phyloP scores from a whole-genome alignment of 2,329 filamentous ascomycete species.

The Aspergillus fumigatus region DNA sequence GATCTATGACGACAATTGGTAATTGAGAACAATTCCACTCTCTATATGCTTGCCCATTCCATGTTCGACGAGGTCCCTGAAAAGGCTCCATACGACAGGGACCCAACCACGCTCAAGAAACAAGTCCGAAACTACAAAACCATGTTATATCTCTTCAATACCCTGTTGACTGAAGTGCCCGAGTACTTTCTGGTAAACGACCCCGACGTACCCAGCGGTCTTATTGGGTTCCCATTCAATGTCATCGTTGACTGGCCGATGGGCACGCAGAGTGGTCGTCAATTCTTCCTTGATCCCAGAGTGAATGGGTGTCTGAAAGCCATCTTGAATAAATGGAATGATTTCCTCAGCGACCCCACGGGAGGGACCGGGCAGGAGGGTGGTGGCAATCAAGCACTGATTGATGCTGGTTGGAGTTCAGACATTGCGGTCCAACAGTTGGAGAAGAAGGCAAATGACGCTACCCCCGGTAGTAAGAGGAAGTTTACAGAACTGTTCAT shows the following conservation, averaged over 20 bases:
- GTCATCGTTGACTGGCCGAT: conserved; percentile 5
- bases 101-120: conserved; percentile 6
- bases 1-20: not conserved
- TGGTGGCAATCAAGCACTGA: not conserved
- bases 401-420: not conserved
- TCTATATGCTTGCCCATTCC: conserved; percentile 6
- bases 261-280: conserved; percentile 1
- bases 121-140: conserved; percentile 6
- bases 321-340: not conserved
- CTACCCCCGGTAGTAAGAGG: not conserved
- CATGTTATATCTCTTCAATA: conserved; percentile 8
- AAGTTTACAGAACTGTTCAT: not conserved
- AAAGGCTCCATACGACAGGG: conserved; percentile 6
- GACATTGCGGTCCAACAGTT: not conserved
- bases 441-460: not conserved
- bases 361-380: not conserved
- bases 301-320: not conserved
- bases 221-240: conserved; percentile 4
- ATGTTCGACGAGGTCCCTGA: conserved; percentile 8
- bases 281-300: conserved; percentile 1
- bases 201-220: not conserved
- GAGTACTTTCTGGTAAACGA: not conserved
- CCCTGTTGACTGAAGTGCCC: conserved; percentile 1
- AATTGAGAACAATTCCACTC: conserved; percentile 3
- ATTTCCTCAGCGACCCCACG: not conserved